A percentile compares a stretch with the other conserved stretches of the same genome.
These are phyloP conservation scores for Rhizodiscina lignyota DNA, from an alignment of 495 filamentous ascomycete genomes.

Conservation along the genomic window DNA sequence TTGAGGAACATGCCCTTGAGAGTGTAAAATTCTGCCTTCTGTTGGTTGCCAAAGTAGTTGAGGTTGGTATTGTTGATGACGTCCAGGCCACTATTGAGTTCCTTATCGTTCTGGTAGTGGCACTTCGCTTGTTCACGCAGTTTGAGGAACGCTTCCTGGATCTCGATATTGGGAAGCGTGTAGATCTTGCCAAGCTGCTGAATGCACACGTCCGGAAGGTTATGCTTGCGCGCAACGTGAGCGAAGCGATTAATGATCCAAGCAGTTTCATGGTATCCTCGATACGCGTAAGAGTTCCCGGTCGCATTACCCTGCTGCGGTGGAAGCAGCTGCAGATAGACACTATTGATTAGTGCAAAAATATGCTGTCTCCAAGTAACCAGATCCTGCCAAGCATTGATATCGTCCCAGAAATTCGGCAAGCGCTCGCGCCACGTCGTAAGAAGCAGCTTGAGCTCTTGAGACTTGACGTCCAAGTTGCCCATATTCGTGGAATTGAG, in stretches of 20 bases:
- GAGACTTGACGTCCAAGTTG: conserved; percentile 87
- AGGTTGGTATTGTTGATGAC: conserved; percentile 99
- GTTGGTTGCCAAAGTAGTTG: conserved; percentile 87
- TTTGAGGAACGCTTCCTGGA: conserved; percentile 97
- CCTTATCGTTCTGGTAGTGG: conserved; percentile 87
- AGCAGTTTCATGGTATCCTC: conserved; percentile 95
- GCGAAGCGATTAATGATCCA: conserved; percentile 99
- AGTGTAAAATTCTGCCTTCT: conserved; percentile 98
- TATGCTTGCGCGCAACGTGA: conserved; percentile 93
- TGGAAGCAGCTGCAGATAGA: conserved; percentile 75
- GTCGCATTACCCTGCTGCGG: conserved; percentile 59
- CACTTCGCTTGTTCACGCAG: conserved; percentile 93
- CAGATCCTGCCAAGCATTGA: conserved; percentile 96
- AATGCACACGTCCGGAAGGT: conserved; percentile 92
- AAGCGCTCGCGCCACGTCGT: conserved; percentile 90
- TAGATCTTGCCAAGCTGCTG: conserved; percentile 94
- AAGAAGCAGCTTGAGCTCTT: conserved; percentile 85
- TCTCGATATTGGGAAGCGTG: conserved; percentile 96
- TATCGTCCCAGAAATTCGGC: conserved; percentile 98
- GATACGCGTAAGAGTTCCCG: conserved; percentile 84
- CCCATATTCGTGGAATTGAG: conserved; percentile 62
- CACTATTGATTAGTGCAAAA: conserved; percentile 89
- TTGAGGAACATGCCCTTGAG: conserved; percentile 99
- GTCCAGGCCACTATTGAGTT: conserved; percentile 82
- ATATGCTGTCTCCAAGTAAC: conserved; percentile 99